phyloP scores from a whole-genome alignment of 495 filamentous ascomycete species.

The Trichoderma reesei region DNA sequence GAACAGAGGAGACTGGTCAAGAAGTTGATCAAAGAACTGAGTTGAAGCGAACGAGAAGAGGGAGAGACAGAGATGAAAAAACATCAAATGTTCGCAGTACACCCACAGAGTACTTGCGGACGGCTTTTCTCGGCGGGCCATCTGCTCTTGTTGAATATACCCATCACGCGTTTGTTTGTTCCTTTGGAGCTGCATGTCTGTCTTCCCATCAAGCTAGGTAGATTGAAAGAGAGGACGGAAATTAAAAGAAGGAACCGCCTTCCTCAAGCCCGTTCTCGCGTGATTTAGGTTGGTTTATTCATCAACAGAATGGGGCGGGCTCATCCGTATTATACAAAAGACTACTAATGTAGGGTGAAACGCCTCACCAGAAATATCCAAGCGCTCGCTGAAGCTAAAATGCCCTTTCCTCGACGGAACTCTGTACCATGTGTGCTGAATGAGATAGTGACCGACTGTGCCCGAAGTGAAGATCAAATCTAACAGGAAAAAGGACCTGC shows the following conservation, averaged over 20 bases:
- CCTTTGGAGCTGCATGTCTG: background rate
- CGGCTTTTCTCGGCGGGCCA: background rate
- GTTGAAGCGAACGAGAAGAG: conserved; percentile 16
- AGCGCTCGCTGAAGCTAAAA: background rate
- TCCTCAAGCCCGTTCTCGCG: background rate
- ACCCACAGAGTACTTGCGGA: background rate
- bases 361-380: background rate
- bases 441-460: background rate
- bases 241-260: background rate
- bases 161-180: conserved; percentile 2
- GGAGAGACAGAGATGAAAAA: background rate
- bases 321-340: background rate
- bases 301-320: background rate
- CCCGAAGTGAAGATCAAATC: background rate
- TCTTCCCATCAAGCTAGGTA: background rate
- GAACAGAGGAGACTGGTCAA: conserved; percentile 75
- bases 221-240: background rate
- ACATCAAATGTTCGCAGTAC: background rate
- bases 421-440: background rate
- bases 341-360: background rate
- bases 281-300: background rate
- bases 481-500: background rate
- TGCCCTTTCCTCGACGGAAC: background rate
- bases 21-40: conserved; percentile 44
- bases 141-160: background rate